These are phyloP conservation scores for Colletotrichum sp. DNA, from an alignment of 2,329 filamentous ascomycete species.

Conservation along the genomic window DNA sequence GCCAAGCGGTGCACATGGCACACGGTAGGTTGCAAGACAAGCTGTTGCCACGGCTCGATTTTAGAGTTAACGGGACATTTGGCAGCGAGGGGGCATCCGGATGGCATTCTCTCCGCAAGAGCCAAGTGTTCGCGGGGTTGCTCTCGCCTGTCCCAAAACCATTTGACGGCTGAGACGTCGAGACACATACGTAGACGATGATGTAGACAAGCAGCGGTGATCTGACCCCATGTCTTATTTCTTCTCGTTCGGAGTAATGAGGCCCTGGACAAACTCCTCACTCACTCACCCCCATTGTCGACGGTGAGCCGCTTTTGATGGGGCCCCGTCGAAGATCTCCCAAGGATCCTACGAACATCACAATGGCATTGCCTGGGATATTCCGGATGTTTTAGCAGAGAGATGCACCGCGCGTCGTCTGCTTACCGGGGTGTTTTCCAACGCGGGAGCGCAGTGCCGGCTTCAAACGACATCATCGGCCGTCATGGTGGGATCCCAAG, in stretches of 20 bases:
- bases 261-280: background rate
- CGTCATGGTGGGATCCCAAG: slow-evolving; percentile 11
- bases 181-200: background rate
- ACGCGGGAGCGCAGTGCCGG: background rate
- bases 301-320: background rate
- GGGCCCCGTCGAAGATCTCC: background rate
- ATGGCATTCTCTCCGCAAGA: slow-evolving; percentile 16
- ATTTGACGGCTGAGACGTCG: background rate
- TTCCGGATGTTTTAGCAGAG: background rate
- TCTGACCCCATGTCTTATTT: background rate
- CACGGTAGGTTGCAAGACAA: slow-evolving; percentile 8
- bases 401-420: background rate
- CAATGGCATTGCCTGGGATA: background rate
- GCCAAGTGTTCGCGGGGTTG: slow-evolving; percentile 20
- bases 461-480: slow-evolving; percentile 18
- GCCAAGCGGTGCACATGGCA: slow-evolving; percentile 22
- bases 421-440: background rate
- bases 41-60: background rate
- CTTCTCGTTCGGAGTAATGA: background rate
- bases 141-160: background rate
- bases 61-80: background rate
- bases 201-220: background rate
- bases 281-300: background rate
- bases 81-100: slow-evolving; percentile 4
- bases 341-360: background rate